These are phyloP conservation scores for Candida silvicultrix DNA, from an alignment of 805 yeast species.

Conservation along the genomic window DNA sequence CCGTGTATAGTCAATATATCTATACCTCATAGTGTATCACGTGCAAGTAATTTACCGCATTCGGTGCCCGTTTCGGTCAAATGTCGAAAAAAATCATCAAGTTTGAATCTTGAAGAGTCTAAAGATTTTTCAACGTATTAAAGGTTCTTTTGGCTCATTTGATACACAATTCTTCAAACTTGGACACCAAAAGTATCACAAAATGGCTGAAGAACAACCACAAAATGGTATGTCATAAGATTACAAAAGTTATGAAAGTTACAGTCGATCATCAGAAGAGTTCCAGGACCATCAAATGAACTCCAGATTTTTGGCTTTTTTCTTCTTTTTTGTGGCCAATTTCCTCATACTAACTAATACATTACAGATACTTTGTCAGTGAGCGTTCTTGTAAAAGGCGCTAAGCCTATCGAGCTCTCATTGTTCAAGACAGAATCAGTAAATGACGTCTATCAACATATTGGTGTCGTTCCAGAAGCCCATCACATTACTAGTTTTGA, in stretches of 20 bases:
- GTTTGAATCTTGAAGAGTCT: background rate
- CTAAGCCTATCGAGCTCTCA: constrained; percentile 12
- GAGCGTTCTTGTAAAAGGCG: constrained; percentile 7
- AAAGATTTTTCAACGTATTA: background rate
- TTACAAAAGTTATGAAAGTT: too few species aligned
- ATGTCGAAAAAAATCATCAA: background rate
- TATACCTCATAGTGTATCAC: too few species aligned
- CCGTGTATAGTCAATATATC: too few species aligned
- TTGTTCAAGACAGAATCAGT: constrained; percentile 37
- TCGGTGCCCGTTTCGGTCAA: background rate
- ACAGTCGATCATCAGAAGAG: too few species aligned
- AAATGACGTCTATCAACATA: constrained; percentile 50
- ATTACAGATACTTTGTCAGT: constrained; percentile 5
- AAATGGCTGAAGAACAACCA: background rate
- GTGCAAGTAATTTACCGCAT: background rate
- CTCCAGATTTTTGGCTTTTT: background rate
- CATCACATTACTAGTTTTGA: constrained; percentile 57
- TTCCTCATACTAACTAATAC: background rate
- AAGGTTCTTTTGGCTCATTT: background rate
- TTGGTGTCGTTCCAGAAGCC: constrained; percentile 50
- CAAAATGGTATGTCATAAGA: background rate
- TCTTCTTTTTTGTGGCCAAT: background rate
- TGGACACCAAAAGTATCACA: background rate
- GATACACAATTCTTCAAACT: background rate
- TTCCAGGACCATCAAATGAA: background rate